Evolutionary conservation across 192 early-diverging fungal species (phyloP), one percentile per base, ranked within the genome.

Genomic region (Linderina pennispora): DNA sequence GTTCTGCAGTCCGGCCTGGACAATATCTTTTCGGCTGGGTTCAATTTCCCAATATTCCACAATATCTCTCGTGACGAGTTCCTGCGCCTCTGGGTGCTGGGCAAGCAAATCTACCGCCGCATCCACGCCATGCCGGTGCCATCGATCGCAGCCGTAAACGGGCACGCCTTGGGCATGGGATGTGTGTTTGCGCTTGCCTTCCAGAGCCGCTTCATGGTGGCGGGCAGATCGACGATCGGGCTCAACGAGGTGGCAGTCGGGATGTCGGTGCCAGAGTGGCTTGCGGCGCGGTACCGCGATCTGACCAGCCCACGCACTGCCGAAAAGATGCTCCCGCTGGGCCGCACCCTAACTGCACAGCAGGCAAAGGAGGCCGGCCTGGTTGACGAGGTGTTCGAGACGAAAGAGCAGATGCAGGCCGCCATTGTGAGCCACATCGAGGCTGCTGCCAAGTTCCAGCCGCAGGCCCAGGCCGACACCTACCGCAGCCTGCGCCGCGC

Each of bases 241-340:
- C 64, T 67, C 13, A 67, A 67, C 35, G 64, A 67, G 28, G 64
- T 55, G 1, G 52, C 57, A 3, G 57, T 67, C 9, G 64, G 64
- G 13, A 39, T 67, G 36, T 57, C 64, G 0, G 43, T 67, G 23
- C 64, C 64, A 16, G 56, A 55, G 34, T 67, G 64, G 64, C 57
- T 67, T 31, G 48, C 43, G 7, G 42, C 41, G 20, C 64, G 64
- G 21, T 67, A 59, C 46, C 51, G 55, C 43, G 47, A 60, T 17
- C 44, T 67, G 45, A 67, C 57, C 4, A 36, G 43, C 4, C 24
- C 24, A 6, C 43, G 47, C 8, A 36, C 40, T 6, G 64, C 64
- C 23, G 64, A 67, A 28, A 38, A 48, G 18, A 41, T 67, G 3
- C 43, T 67, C n/a, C 33, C 50, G 17, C n/a, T 33, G 3, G 64